Evolutionary conservation across 345 rosid genomes (phyloP).

Genomic region (Ceriops zippeliana): DNA sequence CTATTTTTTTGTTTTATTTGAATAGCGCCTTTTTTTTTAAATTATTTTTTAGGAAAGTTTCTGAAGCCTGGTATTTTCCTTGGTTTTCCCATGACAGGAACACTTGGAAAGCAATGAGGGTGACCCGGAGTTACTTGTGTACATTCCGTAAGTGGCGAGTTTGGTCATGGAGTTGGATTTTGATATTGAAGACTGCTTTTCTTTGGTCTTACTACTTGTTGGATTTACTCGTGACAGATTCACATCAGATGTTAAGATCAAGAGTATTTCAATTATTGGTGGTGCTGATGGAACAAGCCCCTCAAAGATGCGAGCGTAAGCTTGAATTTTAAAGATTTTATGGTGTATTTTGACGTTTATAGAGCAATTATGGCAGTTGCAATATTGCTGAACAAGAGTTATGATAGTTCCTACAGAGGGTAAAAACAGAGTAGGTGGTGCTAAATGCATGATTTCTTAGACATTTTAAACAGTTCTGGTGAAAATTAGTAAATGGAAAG

Average conservation of each 20-base stretch:
- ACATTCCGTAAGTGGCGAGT: constrained; percentile 64
- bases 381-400: too few relatives aligned
- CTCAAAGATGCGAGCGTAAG: constrained; percentile 93
- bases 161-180: background rate
- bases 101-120: constrained; percentile 90
- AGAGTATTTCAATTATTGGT: constrained; percentile 86
- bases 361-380: too few relatives aligned
- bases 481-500: too few relatives aligned
- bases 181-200: background rate
- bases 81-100: constrained; percentile 42
- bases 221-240: constrained; percentile 46
- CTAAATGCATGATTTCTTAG: too few relatives aligned
- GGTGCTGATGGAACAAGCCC: constrained; percentile 93
- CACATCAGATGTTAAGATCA: constrained; percentile 94
- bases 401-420: too few relatives aligned
- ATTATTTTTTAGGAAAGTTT: background rate
- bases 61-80: background rate
- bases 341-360: too few relatives aligned
- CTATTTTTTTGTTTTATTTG: background rate
- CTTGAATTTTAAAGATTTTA: constrained; percentile 4
- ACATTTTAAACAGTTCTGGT: too few relatives aligned
- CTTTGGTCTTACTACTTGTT: background rate
- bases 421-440: too few relatives aligned
- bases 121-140: constrained; percentile 92
- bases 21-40: background rate